Base-by-base conservation (phyloP, 352 stramenopile genomes). In the Saprolegnia parasitica region DNA sequence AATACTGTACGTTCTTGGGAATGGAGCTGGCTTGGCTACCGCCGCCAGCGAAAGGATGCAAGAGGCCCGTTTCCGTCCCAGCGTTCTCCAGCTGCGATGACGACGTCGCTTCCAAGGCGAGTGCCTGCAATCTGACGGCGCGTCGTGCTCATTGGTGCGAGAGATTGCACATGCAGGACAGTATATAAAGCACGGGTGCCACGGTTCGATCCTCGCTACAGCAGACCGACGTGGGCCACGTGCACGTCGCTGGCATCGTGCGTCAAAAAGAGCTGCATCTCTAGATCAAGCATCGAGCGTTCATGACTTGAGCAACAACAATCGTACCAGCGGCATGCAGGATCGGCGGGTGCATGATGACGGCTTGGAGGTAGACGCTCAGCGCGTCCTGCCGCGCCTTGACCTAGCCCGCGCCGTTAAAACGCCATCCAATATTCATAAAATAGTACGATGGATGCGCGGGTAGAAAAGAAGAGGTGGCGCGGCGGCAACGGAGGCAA, bases 301-400 rank as follows among this genome's bases (percentile, higher is more conserved):
- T 61, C 21, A 16, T 20, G 21, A 39, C 13, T 39, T 15, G n/a
- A 61, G 11, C 23, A 18, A 26, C 24, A 65, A 65, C 8, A 52
- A 54, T 66, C 13, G 58, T 61, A 68, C 62, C 42, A 29, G n/a
- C 9, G 13, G 1, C 13, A 5, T 68, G n/a, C 18, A 68, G 62
- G 50, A 92, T 84, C 18, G 72, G 76, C 42, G 86, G 89, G 74
- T 92, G 86, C 86, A 94, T 94, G 71, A 91, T 90, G 13, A 82
- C 81, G 3, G 83, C 84, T 58, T 94, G 83, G 42, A 94, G 71
- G 45, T 91, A 90, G 46, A 89, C 73, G 47, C 86, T 89, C n/a
- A 94, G 70, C 10, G 81, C 78, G 50, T 94, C 86, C 62, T 94
- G 84, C 2, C 86, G 83, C 46, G 82, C 75, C 42, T 88, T 92